Evolutionary conservation across 495 filamentous ascomycete genomes (phyloP), one percentile per base, ranked within the genome.

Genomic region (Lepidopterella palustris): DNA sequence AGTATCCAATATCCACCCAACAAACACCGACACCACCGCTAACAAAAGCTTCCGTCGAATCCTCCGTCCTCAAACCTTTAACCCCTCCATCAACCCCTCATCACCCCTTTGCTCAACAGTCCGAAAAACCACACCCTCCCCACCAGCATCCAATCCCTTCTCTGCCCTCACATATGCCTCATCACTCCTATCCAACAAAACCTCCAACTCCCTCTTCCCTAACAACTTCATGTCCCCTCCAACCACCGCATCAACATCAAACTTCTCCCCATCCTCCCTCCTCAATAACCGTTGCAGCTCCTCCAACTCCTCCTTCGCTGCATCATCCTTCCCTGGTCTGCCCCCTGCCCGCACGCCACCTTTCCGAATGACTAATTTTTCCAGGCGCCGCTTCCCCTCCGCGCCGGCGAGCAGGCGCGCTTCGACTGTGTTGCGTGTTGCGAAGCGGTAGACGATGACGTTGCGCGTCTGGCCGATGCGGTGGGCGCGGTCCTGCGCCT

Each of bases 341-440:
- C 80, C 79, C 13, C 82, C 73, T 55, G 80, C 79, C 64, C 84
- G 51, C 52, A 90, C 87, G 4, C 84, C 79, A 3, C 92, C 95
- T 70, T 97, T 96, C 67, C 92, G 89, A 61, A 98, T 97, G 15
- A 98, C 92, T 2, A 97, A 77, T 69, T 96, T 91, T 70, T 97
- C 93, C 0, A 98, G 77, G 8, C 93, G 80, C n/a, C 95, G 84
- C 76, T 98, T 98, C 0, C 86, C 88, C 59, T 96, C 93, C 5
- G 93, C 93, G 57, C 86, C 89, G 60, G 90, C 82, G 4, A 98
- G 84, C 0, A 98, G 79, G 4, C 83, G 86, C 67, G 97, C 88
- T 71, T 98, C 93, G 0, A 98, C 87, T 0, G 92, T 97, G 0
- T 86, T 88, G 66, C 92, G 90, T 0, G 93, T 98, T 0, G 93